A percentile compares a stretch with the other conserved stretches of the same genome.
Evolutionary conservation across 1,284 basidiomycete species (phyloP).

Genomic region (Mycosarcoma mackinlayi): DNA sequence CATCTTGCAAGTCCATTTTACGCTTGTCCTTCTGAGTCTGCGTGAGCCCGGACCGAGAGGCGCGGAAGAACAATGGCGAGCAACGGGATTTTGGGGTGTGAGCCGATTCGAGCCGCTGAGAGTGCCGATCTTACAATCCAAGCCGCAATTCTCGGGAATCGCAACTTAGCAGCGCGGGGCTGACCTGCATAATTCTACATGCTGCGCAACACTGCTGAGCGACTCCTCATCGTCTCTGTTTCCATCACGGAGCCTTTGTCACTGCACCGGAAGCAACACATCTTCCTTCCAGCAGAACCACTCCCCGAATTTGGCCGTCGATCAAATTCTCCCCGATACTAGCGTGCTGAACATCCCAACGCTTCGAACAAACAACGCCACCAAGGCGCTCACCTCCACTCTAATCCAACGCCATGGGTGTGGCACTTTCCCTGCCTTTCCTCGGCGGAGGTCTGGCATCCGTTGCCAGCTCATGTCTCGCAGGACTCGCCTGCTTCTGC

Average conservation of each 20-base stretch:
- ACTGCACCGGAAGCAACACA: background rate
- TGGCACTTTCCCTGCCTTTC: constrained; percentile 86
- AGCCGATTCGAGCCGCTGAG: no score
- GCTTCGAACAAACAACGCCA: background rate
- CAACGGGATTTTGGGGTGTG: no score
- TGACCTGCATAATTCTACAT: background rate
- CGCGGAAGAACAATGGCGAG: background rate
- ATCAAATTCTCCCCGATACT: no score
- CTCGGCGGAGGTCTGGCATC: constrained; percentile 82
- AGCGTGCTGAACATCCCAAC: background rate
- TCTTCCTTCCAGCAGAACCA: background rate
- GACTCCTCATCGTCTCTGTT: background rate
- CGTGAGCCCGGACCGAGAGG: no score
- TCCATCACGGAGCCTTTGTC: background rate
- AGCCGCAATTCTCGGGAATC: constrained; percentile 24
- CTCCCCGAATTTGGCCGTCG: no score
- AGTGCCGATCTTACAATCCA: no score
- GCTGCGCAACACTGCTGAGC: background rate
- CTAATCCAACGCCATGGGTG: constrained; percentile 74
- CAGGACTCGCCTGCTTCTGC: constrained; percentile 69
- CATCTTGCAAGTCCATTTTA: no score
- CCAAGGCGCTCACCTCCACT: constrained; percentile 6
- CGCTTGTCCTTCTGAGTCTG: no score
- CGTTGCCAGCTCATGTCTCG: constrained; percentile 63
- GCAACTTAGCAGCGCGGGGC: constrained; percentile 3